Base-by-base conservation (phyloP, 495 filamentous ascomycete species). In the Hypoxylon intermedium region DNA sequence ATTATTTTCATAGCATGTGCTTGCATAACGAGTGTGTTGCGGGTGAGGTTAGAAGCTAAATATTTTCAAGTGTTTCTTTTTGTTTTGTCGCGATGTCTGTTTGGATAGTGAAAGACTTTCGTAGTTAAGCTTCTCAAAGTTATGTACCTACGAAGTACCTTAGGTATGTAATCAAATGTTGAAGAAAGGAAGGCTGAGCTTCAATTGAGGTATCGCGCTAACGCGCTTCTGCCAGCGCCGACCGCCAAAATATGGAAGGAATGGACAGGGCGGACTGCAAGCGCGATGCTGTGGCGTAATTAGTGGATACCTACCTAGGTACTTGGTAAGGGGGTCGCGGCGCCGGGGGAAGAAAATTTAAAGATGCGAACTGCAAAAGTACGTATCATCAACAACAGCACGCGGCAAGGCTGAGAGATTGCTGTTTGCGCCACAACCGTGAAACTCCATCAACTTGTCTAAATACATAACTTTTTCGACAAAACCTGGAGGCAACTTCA, bases 401-500 rank as follows among this genome's bases (percentile, higher is more conserved):
- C 67, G 59, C 60, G 60, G 68, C 63, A 47, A 68, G 69, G 67
- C 67, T 70, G 67, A 69, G 24, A 15, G 23, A 44, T 26, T 50
- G 33, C 7, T 42, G 19, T 52, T 65, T 55, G 45, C 62, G 56
- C 50, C 56, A 51, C 51, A 55, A 42, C 55, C 13, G 44, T 47
- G 24, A 52, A 50, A 31, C 52, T 38, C 15, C 2, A 42, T 9
- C 19, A 23, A 13, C 24, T n/a, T n/a, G n/a, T n/a, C 24, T 26
- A 42, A 2, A n/a, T 42, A 12, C n/a, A 42, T 7, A 42, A 16
- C 18, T 38, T 19, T 16, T 13, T 6, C 7, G n/a, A 19, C 15
- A 38, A 6, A 15, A 38, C 36, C 3, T 37, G 12, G 2, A 24
- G n/a, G 36, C 18, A 48, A 38, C 51, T 59, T 60, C 51, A 59